Conservation (phyloP, 2,329 filamentous ascomycete genomes). For the Podosphaera fusca region DNA sequence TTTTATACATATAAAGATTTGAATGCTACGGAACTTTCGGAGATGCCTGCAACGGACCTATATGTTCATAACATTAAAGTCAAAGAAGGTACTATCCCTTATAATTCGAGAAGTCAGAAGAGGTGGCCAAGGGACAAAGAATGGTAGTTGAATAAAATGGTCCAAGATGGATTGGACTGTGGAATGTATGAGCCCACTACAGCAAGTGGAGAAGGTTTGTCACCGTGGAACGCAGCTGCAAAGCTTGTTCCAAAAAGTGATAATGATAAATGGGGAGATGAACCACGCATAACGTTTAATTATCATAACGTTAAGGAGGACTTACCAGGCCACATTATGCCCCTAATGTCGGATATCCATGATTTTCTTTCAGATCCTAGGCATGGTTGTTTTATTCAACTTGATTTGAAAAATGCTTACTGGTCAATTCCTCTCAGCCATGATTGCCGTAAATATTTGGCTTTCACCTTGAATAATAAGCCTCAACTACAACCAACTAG, state of each 20-base stretch:
- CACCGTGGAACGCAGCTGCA: not conserved
- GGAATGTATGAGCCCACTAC: not conserved
- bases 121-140: not conserved
- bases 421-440: not conserved
- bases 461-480: slow-evolving; percentile 1
- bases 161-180: not conserved
- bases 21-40: not conserved
- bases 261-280: not conserved
- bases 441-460: not conserved
- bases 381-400: not conserved
- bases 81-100: not conserved
- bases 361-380: not conserved
- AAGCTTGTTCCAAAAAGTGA: not conserved
- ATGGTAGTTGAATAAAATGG: not conserved
- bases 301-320: not conserved
- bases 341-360: not conserved
- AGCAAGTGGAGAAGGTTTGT: not conserved
- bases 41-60: not conserved
- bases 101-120: not conserved
- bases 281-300: not conserved
- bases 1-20: not conserved
- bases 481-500: not conserved
- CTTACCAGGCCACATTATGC: not conserved
- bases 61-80: not conserved
- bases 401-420: not conserved